Evolutionary conservation across 805 yeast genomes (phyloP).

Genomic region (Ascoidea tarda): DNA sequence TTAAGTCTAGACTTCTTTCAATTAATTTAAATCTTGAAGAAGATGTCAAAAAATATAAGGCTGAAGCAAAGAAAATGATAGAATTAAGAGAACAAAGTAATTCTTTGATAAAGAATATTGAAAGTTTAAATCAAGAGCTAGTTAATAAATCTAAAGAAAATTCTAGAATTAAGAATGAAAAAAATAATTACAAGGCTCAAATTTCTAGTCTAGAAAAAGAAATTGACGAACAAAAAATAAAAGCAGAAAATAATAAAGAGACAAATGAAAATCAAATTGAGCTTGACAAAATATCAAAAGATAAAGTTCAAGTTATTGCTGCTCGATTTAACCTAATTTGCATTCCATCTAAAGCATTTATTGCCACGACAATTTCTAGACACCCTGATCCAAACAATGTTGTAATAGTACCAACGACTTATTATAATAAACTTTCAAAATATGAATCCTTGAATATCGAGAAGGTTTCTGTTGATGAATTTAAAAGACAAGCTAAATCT

Average conservation of each 20-base stretch:
- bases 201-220: neutral
- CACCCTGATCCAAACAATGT: slow-evolving; percentile 41
- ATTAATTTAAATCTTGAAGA: too few species aligned
- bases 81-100: neutral
- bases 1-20: too few species aligned
- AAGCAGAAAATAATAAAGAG: too few species aligned
- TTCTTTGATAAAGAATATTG: neutral
- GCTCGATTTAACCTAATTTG: slow-evolving; percentile 32
- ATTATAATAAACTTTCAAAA: slow-evolving; percentile 43
- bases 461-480: slow-evolving; percentile 28
- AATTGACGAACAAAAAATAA: neutral
- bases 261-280: too few species aligned
- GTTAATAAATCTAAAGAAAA: neutral
- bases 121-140: neutral
- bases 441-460: slow-evolving; percentile 29
- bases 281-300: neutral
- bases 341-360: slow-evolving; percentile 43
- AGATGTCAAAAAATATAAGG: neutral
- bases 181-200: neutral
- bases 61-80: neutral
- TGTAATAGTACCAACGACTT: slow-evolving; percentile 49
- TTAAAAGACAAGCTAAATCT: slow-evolving; percentile 30
- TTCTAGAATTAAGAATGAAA: neutral
- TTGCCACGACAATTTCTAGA: slow-evolving; percentile 47
- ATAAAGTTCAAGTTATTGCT: slow-evolving; percentile 17